These are phyloP conservation scores for Begonia peltatifolia DNA, from an alignment of 306 rosid species.

Conservation along the genomic window DNA sequence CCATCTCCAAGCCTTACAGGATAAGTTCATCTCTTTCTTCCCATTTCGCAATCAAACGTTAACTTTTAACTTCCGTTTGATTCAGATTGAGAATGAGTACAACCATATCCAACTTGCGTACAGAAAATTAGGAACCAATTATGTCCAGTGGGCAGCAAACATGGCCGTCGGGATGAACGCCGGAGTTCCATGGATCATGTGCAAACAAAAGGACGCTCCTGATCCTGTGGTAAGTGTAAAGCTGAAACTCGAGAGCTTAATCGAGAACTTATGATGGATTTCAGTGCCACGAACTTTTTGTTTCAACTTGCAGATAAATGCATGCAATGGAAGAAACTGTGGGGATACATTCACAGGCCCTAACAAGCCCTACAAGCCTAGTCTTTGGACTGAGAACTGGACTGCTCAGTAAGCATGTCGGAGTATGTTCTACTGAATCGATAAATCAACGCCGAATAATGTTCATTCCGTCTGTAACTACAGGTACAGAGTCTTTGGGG, in stretches of 20 bases:
- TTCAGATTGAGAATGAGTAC: constrained; percentile 86
- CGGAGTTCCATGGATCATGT: constrained; percentile 95
- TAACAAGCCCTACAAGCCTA: constrained; percentile 76
- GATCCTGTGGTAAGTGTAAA: constrained; percentile 59
- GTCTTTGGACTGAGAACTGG: constrained; percentile 95
- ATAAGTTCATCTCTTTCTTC: background rate
- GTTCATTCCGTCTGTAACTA: constrained; percentile 1
- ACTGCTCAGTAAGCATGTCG: constrained; percentile 66
- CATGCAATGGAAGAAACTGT: constrained; percentile 98
- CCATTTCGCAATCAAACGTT: background rate
- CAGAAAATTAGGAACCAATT: constrained; percentile 26
- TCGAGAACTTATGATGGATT: too few relatives aligned
- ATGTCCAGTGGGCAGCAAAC: constrained; percentile 76
- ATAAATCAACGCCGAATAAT: too few relatives aligned
- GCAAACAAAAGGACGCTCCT: constrained; percentile 91
- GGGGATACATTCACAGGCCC: constrained; percentile 90
- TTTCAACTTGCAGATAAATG: constrained; percentile 42
- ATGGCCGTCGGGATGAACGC: constrained; percentile 29
- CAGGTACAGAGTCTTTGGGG: constrained; percentile 77
- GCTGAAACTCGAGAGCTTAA: background rate
- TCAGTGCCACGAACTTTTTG: background rate
- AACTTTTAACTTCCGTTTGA: background rate
- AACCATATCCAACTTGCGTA: constrained; percentile 68
- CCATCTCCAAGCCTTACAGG: too few relatives aligned
- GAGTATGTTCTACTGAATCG: too few relatives aligned